Percentiles rank a stretch among this genome's conserved stretches.
These are phyloP conservation scores for Heracleum sosnowskyi DNA, from an alignment of 129 eudicot species.

Conservation along the genomic window DNA sequence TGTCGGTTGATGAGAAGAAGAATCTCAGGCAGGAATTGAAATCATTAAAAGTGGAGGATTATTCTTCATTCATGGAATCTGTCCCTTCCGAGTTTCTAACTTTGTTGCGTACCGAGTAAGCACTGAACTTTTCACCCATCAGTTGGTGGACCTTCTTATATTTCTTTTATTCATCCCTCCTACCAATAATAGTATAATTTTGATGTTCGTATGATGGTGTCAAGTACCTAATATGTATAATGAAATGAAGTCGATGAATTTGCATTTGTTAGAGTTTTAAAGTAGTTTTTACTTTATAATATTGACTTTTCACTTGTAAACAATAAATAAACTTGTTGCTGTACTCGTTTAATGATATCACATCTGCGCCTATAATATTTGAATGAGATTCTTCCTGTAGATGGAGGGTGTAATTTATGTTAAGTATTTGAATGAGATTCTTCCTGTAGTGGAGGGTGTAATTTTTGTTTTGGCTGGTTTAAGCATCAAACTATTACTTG, in stretches of 20 bases:
- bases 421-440: background rate
- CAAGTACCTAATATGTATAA: background rate
- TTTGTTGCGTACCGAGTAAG: slow-evolving; percentile 77
- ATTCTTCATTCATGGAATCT: slow-evolving; percentile 85
- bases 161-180: background rate
- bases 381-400: background rate
- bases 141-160: background rate
- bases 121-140: background rate
- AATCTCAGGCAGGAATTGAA: slow-evolving; percentile 66
- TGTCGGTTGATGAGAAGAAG: slow-evolving; percentile 69
- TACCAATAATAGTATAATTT: background rate
- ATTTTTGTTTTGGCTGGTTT: background rate
- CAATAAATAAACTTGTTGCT: background rate
- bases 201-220: background rate
- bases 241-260: background rate
- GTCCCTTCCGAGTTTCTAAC: slow-evolving; percentile 76
- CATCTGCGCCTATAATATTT: background rate
- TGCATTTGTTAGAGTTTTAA: background rate
- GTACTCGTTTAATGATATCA: background rate
- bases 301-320: background rate
- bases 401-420: background rate
- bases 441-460: background rate
- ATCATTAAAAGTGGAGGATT: slow-evolving; percentile 51
- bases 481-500: background rate
- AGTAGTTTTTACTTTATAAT: background rate